Evolutionary conservation across 129 eudicot genomes (phyloP).

Genomic region (Cynara cardunculus): DNA sequence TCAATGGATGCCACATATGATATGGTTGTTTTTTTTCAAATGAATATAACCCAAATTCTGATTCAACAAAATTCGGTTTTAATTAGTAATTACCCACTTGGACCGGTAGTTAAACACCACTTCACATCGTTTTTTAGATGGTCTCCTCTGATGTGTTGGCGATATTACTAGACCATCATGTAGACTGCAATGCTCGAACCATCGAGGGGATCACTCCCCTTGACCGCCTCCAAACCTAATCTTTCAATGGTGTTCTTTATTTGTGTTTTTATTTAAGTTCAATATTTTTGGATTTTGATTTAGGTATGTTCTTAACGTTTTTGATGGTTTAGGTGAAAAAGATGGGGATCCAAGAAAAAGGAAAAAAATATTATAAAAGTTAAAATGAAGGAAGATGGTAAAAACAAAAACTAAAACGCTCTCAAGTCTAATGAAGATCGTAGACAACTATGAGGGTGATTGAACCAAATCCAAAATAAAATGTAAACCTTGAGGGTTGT

Average conservation of each 20-base stretch:
- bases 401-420: not conserved
- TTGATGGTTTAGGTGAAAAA: not conserved
- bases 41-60: no score
- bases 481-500: not conserved
- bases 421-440: not conserved
- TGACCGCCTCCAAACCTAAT: slow-evolving; percentile 53
- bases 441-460: not conserved
- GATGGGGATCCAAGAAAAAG: not conserved
- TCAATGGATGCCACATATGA: not conserved
- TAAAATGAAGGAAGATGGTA: not conserved
- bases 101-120: slow-evolving; percentile 60
- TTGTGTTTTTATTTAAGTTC: not conserved
- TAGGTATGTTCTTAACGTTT: not conserved
- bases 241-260: not conserved
- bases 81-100: slow-evolving; percentile 61
- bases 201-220: slow-evolving; percentile 62
- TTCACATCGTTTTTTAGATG: slow-evolving; percentile 67
- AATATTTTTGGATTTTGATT: not conserved
- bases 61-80: slow-evolving; percentile 26
- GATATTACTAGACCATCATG: slow-evolving; percentile 68
- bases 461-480: no score
- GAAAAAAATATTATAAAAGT: no score
- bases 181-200: slow-evolving; percentile 32
- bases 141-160: slow-evolving; percentile 73
- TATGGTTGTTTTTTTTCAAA: no score